Base-by-base conservation (phyloP, 148 eudicot species). In the Camellia sinensis region DNA sequence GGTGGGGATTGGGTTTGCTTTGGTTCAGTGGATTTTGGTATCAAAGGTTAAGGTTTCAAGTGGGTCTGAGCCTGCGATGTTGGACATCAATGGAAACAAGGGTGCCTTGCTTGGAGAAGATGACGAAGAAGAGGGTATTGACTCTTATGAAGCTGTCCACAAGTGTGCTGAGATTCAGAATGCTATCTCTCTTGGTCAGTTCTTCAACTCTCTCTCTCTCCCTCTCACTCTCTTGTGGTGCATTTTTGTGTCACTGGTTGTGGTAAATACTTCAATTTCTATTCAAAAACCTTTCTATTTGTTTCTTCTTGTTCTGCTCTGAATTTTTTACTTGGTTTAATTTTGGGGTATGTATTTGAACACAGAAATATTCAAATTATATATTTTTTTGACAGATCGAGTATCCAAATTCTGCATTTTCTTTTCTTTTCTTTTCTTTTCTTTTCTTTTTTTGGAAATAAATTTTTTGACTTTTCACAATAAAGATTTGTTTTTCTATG, bases 91-190 rank as follows among this genome's bases (percentile, higher is more conserved):
- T 48, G 74, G 74, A 2, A 46, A 46, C 37, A 71, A 71, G 54
- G 40, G 18, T 1, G 43, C 50, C 19, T 48, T 71, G 74, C 46
- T 71, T 68, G 72, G 13, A n/a, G 57, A 71, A 71, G 74, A 71
- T 71, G 74, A 71, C 46, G 56, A 71, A 19, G 74, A 71, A 57
- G 74, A 71, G 74, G 74, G 74, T n/a, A 48, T 71, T 71, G 57
- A 71, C 15, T 7, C 3, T 71, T 57, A n/a, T 48, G 74, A 18
- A 57, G 74, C 56, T 71, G 74, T 71, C 18, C 13, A 6, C 3
- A 71, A 71, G 56, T 71, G 74, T 71, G 74, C 74, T 45, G 74
- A 71, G 74, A 71, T 71, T 71, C 74, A 71, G 74, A n/a, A 48
- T 48, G 74, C 74, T 40, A 71, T 71, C 46, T 46, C 74, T 71